These are phyloP conservation scores for Ceriops tagal DNA, from an alignment of 345 rosid species.

Conservation along the genomic window DNA sequence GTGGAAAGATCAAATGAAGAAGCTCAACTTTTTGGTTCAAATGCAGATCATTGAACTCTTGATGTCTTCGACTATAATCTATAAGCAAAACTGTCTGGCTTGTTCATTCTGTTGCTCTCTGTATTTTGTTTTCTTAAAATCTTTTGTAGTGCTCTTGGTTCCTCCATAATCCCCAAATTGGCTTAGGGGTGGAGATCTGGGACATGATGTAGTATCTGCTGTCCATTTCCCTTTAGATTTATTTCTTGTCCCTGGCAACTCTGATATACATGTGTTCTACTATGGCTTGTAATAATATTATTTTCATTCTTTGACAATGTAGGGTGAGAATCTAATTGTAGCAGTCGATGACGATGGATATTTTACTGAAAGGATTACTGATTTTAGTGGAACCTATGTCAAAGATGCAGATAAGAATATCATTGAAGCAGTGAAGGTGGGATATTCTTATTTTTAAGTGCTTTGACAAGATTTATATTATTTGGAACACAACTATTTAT, in stretches of 20 bases:
- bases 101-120: too few species aligned
- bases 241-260: neutral
- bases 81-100: too few species aligned
- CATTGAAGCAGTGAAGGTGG: conserved; percentile 83
- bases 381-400: conserved; percentile 70
- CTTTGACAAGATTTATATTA: neutral
- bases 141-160: too few species aligned
- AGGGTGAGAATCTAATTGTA: conserved; percentile 80
- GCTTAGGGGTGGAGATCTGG: too few species aligned
- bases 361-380: conserved; percentile 70
- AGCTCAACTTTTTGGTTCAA: too few species aligned
- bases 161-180: too few species aligned
- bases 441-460: conserved; percentile 7
- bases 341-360: conserved; percentile 96
- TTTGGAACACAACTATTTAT: neutral
- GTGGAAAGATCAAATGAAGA: too few species aligned
- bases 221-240: too few species aligned
- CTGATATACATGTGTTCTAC: neutral
- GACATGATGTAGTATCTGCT: too few species aligned
- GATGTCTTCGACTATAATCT: too few species aligned
- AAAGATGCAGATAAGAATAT: conserved; percentile 93
- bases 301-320: conserved; percentile 6
- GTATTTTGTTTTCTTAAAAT: too few species aligned
- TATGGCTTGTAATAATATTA: neutral
- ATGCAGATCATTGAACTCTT: too few species aligned